These are phyloP conservation scores for Tephrocybe sp. DNA, from an alignment of 768 basidiomycete species.

Conservation along the genomic window DNA sequence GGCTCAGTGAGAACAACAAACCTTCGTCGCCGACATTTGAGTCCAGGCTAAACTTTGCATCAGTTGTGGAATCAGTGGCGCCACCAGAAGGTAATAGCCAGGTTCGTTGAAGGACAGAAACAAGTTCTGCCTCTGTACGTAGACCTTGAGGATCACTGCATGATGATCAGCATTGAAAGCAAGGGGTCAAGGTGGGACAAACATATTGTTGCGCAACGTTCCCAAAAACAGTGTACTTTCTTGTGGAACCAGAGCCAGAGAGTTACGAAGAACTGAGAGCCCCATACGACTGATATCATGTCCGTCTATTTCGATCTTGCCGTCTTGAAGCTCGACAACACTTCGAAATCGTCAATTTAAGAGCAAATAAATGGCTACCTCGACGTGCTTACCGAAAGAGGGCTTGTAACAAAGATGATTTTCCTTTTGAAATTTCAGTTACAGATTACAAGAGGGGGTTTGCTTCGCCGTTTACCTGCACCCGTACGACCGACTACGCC, in stretches of 20 bases:
- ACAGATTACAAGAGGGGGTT: not conserved
- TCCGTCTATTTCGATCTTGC: conserved; percentile 58
- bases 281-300: conserved; percentile 51
- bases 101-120: conserved; percentile 57
- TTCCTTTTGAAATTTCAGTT: conserved; percentile 28
- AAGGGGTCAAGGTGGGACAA: not conserved
- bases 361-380: not conserved
- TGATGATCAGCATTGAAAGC: not conserved
- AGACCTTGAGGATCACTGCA: conserved; percentile 28
- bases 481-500: conserved; percentile 49
- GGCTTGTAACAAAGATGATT: conserved; percentile 56
- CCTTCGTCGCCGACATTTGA: conserved; percentile 64
- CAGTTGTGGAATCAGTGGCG: conserved; percentile 36
- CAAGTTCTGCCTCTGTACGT: conserved; percentile 58
- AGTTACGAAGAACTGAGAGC: conserved; percentile 47
- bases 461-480: conserved; percentile 26
- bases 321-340: conserved; percentile 57
- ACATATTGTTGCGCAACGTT: conserved; percentile 47
- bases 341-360: conserved; percentile 23
- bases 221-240: conserved; percentile 54
- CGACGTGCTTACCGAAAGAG: conserved; percentile 42
- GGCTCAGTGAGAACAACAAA: conserved; percentile 12
- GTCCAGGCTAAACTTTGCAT: conserved; percentile 68
- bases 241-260: conserved; percentile 69
- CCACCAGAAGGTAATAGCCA: conserved; percentile 56